phyloP scores from a whole-genome alignment of 805 yeast species.

The Metschnikowia lunata region DNA sequence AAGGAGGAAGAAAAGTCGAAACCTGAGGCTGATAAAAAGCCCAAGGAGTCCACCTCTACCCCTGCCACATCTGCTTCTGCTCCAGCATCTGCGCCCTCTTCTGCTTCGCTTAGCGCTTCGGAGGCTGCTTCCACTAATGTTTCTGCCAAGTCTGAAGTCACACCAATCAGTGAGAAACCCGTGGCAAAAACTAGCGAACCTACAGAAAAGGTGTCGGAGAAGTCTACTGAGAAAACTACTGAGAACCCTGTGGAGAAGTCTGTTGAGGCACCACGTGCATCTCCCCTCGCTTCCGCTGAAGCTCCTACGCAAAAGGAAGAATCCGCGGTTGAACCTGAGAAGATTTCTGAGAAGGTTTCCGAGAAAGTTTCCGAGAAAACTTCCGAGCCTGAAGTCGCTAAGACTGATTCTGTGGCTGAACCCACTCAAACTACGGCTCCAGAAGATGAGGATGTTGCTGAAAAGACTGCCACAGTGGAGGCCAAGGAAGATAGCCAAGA shows the following conservation, averaged over 20 bases:
- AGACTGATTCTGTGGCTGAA: constrained; percentile 1
- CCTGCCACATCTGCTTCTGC: background rate
- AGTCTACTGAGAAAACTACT: background rate
- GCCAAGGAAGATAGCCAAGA: background rate
- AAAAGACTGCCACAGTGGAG: background rate
- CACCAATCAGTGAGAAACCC: too few species aligned
- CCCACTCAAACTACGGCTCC: background rate
- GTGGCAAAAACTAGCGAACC: too few species aligned
- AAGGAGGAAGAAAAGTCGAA: constrained; percentile 14
- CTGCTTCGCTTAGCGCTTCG: constrained; percentile 10
- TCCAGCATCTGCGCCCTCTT: constrained; percentile 11
- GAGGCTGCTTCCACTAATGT: background rate
- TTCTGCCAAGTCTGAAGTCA: too few species aligned
- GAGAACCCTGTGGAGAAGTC: constrained; percentile 7
- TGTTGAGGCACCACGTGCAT: background rate
- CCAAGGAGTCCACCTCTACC: constrained; percentile 6
- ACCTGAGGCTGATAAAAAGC: constrained; percentile 9
- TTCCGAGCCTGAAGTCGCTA: constrained; percentile 4
- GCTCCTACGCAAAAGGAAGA: too few species aligned
- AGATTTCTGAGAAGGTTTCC: background rate
- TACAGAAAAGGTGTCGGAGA: constrained; percentile 1
- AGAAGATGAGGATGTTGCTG: constrained; percentile 2
- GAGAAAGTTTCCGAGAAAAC: background rate
- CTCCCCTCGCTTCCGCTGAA: too few species aligned
- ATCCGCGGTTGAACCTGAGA: background rate